phyloP scores from a whole-genome alignment of 768 basidiomycete species.

The Rhizopogon vesiculosus region DNA sequence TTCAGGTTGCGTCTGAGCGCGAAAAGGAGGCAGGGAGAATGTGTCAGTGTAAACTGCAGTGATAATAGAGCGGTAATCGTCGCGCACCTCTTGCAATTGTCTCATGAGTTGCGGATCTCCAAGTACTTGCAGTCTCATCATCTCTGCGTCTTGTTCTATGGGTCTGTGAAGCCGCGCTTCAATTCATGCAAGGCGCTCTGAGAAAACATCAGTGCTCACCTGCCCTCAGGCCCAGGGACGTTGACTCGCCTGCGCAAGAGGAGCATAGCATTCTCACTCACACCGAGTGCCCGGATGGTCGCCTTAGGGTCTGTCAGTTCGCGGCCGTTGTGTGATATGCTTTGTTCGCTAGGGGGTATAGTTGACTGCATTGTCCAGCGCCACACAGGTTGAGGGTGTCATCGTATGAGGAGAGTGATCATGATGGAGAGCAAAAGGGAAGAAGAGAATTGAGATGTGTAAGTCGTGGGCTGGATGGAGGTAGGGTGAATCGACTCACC shows the following conservation, averaged over 20 bases:
- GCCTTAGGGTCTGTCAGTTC: slow-evolving; percentile 63
- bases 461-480: neutral
- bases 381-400: neutral
- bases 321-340: slow-evolving; percentile 59
- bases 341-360: slow-evolving; percentile 68
- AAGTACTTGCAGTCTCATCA: slow-evolving; percentile 84
- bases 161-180: slow-evolving; percentile 35
- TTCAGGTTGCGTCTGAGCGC: slow-evolving; percentile 78
- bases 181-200: neutral
- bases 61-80: neutral
- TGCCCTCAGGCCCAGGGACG: slow-evolving; percentile 34
- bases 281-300: slow-evolving; percentile 64
- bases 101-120: slow-evolving; percentile 80
- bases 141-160: slow-evolving; percentile 79
- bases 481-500: slow-evolving; percentile 44
- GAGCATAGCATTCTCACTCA: slow-evolving; percentile 59
- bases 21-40: neutral
- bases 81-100: slow-evolving; percentile 61
- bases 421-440: neutral
- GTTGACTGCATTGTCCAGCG: slow-evolving; percentile 49
- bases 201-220: slow-evolving; percentile 10
- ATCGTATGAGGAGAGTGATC: neutral
- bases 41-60: neutral
- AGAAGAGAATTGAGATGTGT: neutral
- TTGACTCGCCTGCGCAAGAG: slow-evolving; percentile 59